Base-by-base conservation (phyloP, 495 filamentous ascomycete genomes). In the Cenococcum geophilum region DNA sequence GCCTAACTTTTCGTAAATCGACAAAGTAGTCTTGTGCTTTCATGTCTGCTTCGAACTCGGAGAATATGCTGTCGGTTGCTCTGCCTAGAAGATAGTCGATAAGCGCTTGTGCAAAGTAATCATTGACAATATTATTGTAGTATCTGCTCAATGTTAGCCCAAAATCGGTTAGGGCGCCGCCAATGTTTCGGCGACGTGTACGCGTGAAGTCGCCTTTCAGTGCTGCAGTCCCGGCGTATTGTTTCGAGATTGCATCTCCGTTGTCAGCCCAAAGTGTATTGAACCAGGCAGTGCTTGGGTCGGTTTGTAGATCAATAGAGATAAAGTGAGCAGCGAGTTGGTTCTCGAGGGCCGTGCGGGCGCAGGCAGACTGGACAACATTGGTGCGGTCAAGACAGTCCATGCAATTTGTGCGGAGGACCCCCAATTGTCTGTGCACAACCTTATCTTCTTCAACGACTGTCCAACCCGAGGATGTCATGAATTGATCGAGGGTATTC, bases 181-280 rank as follows among this genome's bases (percentile, higher is more conserved):
- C 83, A 64, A 93, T 91, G 71, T 97, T 86, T 27, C 92, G 86
- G 76, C 93, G 93, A 40, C 85, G 79, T 3, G 92, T 97, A 27
- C 92, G 81, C 9, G 93, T 97, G 66, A 89, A 97, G 73, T 97
- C 93, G 4, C 92, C 92, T 72, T 97, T 97, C 70, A 97, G 79
- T 0, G 92, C 92, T 4, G 90, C 89, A 0, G 92, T 96, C 5
- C 89, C 92, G 6, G 92, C 91, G 68, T 97, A 86, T 66, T 82
- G 79, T 55, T 78, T 51, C 6, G 83, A 86, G 59, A 89, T 83
- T 1, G 86, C 83, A 71, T 90, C 87, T 22, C 86, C 92, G 63
- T 97, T 97, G 67, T 97, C 92, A 1, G 92, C 92, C 92, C 92
- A 97, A 0, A 97, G 77, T 0, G 83, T 88, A 74, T 97, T 96